phyloP scores from a whole-genome alignment of 768 basidiomycete genomes.

The Chlorophyllum brunneum region DNA sequence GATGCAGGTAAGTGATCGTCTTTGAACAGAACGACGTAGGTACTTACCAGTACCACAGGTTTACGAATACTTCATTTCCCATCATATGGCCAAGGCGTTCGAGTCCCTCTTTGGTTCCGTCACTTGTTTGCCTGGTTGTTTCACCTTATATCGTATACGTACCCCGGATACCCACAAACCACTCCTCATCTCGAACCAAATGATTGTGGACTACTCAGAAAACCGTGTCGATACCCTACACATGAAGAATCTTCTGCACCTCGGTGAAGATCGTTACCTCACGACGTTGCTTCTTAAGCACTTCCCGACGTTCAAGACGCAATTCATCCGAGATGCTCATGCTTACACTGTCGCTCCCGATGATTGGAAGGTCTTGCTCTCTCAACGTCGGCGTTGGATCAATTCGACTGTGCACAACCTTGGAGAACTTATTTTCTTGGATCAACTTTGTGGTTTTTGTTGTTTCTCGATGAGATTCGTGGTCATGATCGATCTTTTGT shows the following conservation, averaged over 20 bases:
- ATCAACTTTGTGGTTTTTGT: slow-evolving; percentile 93
- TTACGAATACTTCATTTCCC: slow-evolving; percentile 99
- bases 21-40: background rate
- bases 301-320: slow-evolving; percentile 92
- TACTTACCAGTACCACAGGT: slow-evolving; percentile 44
- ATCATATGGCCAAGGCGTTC: slow-evolving; percentile 98
- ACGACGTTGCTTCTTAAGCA: slow-evolving; percentile 95
- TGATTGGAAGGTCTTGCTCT: slow-evolving; percentile 90
- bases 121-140: slow-evolving; percentile 98
- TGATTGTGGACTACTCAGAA: slow-evolving; percentile 92
- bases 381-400: slow-evolving; percentile 98
- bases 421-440: slow-evolving; percentile 87
- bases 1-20: slow-evolving; percentile 69
- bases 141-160: slow-evolving; percentile 93
- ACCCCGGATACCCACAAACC: slow-evolving; percentile 96
- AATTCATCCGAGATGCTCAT: slow-evolving; percentile 91
- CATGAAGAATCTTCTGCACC: slow-evolving; percentile 97
- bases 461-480: slow-evolving; percentile 99
- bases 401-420: slow-evolving; percentile 99
- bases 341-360: slow-evolving; percentile 95
- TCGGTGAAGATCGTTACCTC: slow-evolving; percentile 98
- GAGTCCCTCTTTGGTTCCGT: slow-evolving; percentile 96
- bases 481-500: slow-evolving; percentile 94
- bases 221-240: slow-evolving; percentile 96
- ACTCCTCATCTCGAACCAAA: slow-evolving; percentile 83